These are phyloP conservation scores for Calonectria pauciramosa DNA, from an alignment of 2,329 filamentous ascomycete genomes.

Conservation along the genomic window DNA sequence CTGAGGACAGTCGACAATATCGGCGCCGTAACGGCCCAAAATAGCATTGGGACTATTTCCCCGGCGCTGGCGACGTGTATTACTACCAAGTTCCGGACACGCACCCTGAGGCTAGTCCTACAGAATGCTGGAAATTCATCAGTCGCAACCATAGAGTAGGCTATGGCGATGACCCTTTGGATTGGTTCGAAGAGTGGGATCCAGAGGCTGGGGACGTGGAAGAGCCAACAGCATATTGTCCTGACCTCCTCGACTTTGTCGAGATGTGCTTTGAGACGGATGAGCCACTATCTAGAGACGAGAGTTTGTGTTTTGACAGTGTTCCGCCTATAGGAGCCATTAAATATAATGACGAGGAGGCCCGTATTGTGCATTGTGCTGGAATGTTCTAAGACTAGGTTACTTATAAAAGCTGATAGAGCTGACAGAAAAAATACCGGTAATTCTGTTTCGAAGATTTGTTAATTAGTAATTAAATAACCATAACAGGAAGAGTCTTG, in stretches of 20 bases:
- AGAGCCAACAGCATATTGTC: slow-evolving; percentile 7
- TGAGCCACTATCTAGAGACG: background rate
- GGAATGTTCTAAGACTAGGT: background rate
- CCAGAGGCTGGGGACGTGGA: slow-evolving; percentile 3
- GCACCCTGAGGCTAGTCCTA: background rate
- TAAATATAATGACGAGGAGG: background rate
- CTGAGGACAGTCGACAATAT: background rate
- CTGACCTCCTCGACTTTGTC: background rate
- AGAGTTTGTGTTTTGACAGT: background rate
- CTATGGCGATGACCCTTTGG: background rate
- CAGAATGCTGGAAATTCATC: background rate
- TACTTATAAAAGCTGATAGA: background rate
- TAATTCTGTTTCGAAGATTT: background rate
- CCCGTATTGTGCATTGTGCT: background rate
- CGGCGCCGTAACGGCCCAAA: background rate
- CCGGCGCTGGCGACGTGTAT: background rate
- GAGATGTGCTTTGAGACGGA: background rate
- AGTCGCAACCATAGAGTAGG: background rate
- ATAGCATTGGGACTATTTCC: background rate
- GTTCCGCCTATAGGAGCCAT: background rate
- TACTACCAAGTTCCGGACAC: background rate
- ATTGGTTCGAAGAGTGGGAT: slow-evolving; percentile 13
- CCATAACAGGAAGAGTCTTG: background rate
- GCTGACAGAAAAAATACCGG: background rate
- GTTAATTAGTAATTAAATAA: background rate